phyloP scores from a whole-genome alignment of 1,284 basidiomycete species.

The Boletus sp. region DNA sequence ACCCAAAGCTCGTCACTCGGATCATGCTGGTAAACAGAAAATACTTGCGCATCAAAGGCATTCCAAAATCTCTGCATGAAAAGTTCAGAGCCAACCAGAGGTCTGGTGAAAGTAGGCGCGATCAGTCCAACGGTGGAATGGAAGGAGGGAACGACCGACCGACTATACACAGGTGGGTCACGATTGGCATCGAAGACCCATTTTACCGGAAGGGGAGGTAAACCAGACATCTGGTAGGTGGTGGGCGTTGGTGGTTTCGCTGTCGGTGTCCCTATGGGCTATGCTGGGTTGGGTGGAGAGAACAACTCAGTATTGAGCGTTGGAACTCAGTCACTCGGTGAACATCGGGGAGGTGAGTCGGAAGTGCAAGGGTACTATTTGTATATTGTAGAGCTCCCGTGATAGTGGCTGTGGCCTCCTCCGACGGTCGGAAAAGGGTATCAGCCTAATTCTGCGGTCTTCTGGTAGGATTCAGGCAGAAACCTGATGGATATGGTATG shows the following conservation, averaged over 20 bases:
- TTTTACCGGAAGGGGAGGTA: neutral
- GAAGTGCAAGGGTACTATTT: too few species aligned
- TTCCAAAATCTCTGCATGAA: constrained; percentile 19
- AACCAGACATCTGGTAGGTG: neutral
- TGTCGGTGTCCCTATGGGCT: neutral
- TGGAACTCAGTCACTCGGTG: neutral
- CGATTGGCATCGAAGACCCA: constrained; percentile 14
- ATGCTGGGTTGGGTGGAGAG: too few species aligned
- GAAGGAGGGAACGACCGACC: constrained; percentile 1
- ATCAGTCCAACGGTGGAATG: neutral
- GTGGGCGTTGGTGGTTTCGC: neutral
- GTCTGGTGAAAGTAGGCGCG: neutral
- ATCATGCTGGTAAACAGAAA: neutral
- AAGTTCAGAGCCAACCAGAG: constrained; percentile 22
- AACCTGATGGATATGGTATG: too few species aligned
- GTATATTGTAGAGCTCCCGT: too few species aligned
- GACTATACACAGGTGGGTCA: constrained; percentile 18
- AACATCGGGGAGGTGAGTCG: too few species aligned
- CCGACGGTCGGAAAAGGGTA: too few species aligned
- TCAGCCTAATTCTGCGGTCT: too few species aligned
- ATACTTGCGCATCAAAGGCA: constrained; percentile 15
- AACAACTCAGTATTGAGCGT: neutral
- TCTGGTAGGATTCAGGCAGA: too few species aligned
- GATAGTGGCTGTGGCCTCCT: too few species aligned
- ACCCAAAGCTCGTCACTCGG: neutral